Percentiles rank a stretch among this genome's conserved stretches.
Evolutionary conservation across 768 basidiomycete genomes (phyloP).

Genomic region (Lactarius vividus): DNA sequence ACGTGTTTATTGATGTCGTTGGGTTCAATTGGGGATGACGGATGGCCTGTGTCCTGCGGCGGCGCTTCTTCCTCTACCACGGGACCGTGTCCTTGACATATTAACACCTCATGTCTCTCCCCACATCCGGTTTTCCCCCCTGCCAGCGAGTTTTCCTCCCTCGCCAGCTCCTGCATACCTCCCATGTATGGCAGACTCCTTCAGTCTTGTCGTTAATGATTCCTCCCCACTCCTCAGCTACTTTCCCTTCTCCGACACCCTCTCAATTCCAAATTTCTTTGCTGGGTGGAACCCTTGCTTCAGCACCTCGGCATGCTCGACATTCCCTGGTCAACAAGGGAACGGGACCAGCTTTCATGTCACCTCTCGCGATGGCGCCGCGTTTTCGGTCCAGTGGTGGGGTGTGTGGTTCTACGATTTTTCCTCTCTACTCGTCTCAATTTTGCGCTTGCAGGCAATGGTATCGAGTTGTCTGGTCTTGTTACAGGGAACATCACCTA

Average conservation of each 20-base stretch:
- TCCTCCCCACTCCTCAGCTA: slow-evolving; percentile 64
- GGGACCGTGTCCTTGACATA: slow-evolving; percentile 8
- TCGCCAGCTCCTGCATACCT: background rate
- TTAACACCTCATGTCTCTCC: slow-evolving; percentile 25
- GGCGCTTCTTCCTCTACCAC: background rate
- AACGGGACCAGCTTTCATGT: slow-evolving; percentile 59
- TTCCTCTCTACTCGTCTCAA: background rate
- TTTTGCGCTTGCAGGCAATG: slow-evolving; percentile 48
- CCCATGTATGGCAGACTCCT: slow-evolving; percentile 41
- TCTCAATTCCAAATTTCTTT: slow-evolving; percentile 43
- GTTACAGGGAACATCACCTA: slow-evolving; percentile 37
- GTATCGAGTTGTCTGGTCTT: slow-evolving; percentile 58
- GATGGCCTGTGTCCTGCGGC: background rate
- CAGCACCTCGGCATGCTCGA: slow-evolving; percentile 47
- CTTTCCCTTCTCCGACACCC: slow-evolving; percentile 56
- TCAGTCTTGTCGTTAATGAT: slow-evolving; percentile 53
- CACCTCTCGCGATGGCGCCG: slow-evolving; percentile 59
- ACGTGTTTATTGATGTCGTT: background rate
- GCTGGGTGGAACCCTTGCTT: slow-evolving; percentile 73
- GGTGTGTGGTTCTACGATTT: slow-evolving; percentile 45
- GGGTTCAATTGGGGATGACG: background rate
- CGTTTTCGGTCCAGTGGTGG: slow-evolving; percentile 55
- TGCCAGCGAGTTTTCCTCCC: background rate
- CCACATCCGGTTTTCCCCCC: slow-evolving; percentile 11
- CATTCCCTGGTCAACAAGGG: slow-evolving; percentile 43